These are phyloP conservation scores for Chytriomyces confervae DNA, from an alignment of 192 early-diverging fungal genomes.

Conservation along the genomic window DNA sequence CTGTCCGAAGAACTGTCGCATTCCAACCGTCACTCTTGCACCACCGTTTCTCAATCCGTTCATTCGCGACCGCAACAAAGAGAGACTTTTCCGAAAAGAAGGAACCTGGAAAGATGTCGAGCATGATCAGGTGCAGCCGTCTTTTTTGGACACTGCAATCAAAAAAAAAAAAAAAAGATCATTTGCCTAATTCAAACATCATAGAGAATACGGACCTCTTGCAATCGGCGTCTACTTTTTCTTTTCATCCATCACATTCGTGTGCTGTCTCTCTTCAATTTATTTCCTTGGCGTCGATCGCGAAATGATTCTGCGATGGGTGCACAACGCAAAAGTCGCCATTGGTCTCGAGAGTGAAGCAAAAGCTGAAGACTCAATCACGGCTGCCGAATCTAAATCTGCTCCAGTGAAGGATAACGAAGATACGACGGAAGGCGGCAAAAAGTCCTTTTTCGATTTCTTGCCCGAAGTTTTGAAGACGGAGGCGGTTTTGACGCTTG, in stretches of 20 bases:
- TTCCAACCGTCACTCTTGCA: too few species aligned
- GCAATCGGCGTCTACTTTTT: slow-evolving; percentile 50
- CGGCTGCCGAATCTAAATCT: too few species aligned
- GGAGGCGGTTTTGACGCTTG: slow-evolving; percentile 38
- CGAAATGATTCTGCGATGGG: slow-evolving; percentile 28
- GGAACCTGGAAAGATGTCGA: too few species aligned
- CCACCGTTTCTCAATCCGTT: too few species aligned
- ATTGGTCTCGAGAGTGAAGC: slow-evolving; percentile 38
- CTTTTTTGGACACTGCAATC: too few species aligned
- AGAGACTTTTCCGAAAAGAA: too few species aligned
- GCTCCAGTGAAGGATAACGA: background rate
- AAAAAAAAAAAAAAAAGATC: too few species aligned
- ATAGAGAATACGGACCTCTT: slow-evolving; percentile 56
- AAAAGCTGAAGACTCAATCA: background rate
- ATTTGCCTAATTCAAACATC: too few species aligned
- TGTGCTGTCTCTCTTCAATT: slow-evolving; percentile 48
- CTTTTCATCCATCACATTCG: slow-evolving; percentile 48
- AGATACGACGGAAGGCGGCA: slow-evolving; percentile 1
- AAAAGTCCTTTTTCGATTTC: slow-evolving; percentile 30
- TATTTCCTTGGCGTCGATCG: slow-evolving; percentile 50
- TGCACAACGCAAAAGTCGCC: slow-evolving; percentile 25
- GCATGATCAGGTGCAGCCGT: too few species aligned
- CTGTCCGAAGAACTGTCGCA: too few species aligned
- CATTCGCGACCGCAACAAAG: too few species aligned
- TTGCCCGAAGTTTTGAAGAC: slow-evolving; percentile 45